Evolutionary conservation across 2,329 filamentous ascomycete genomes (phyloP).

Genomic region (Fusarium sp.): DNA sequence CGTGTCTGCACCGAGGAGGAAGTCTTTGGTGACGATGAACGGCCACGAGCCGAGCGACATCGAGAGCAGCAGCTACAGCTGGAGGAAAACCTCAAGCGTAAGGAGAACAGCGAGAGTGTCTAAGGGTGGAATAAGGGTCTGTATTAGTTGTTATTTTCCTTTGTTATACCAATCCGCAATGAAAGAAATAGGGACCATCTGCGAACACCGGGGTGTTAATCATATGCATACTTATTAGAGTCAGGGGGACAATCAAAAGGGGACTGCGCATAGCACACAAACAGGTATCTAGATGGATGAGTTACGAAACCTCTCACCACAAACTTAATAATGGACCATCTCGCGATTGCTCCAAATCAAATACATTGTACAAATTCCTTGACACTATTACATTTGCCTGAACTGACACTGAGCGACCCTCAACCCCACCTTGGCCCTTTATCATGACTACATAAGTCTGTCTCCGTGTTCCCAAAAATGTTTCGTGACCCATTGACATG

Average conservation of each 20-base stretch:
- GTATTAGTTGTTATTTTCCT: constrained; percentile 6
- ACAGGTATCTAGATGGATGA: constrained; percentile 12
- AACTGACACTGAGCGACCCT: neutral
- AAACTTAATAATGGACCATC: constrained; percentile 2
- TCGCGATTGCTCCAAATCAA: constrained; percentile 1
- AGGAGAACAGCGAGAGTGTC: constrained; percentile 34
- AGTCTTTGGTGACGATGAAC: constrained; percentile 42
- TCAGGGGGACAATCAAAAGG: neutral
- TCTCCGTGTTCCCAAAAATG: neutral
- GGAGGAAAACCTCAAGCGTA: constrained; percentile 35
- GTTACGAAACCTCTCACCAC: neutral
- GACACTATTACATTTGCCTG: neutral
- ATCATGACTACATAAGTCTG: neutral
- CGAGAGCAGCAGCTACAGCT: constrained; percentile 32
- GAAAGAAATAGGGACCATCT: neutral
- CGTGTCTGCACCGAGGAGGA: constrained; percentile 40
- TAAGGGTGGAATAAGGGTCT: constrained; percentile 11
- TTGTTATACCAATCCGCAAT: constrained; percentile 7
- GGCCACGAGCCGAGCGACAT: constrained; percentile 29
- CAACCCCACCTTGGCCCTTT: neutral
- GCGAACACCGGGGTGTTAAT: neutral
- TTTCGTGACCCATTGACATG: neutral
- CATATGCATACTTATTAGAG: neutral
- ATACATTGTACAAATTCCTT: constrained; percentile 2
- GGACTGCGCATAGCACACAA: neutral